Base-by-base conservation (phyloP, 2,329 filamentous ascomycete species). In the Penicillium sp. region DNA sequence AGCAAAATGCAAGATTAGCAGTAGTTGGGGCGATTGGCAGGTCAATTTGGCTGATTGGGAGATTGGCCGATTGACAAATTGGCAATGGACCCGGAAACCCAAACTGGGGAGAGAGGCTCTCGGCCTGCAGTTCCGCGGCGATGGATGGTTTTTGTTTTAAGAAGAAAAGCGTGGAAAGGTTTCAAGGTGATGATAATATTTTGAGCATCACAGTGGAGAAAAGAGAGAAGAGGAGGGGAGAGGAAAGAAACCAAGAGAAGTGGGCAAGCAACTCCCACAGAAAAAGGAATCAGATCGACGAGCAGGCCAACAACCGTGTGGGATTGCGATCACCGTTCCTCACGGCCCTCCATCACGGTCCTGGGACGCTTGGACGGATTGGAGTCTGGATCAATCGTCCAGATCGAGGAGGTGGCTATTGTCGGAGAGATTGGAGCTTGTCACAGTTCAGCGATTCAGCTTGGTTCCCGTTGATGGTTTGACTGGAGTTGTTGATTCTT, bases 231-330 rank as follows among this genome's bases (percentile, higher is more conserved):
- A 17, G 20, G 47, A 48, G 25, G 35, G 45, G 12, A 38, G 54
- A 38, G 54, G 43, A 35, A 57, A 49, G 41, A n/a, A 35, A 28
- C 35, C 15, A 39, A 34, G 39, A 45, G 52, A 47, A 53, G 47
- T 22, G 15, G 14, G 28, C 20, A 14, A 41, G 51, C 31, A 31
- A 31, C 31, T 31, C 31, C 7, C 8, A 31, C 31, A 31, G 15
- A 53, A 52, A 58, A 59, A 45, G 56, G 64, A 69, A 66, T 62
- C 60, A 63, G 68, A 70, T 70, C 68, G 68, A 69, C 66, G 61
- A 52, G 34, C 35, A 11, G 31, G 17, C 15, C 8, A 50, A 20
- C n/a, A 20, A 15, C 11, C 31, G 31, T 2, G 34, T 56, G 52
- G 55, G 52, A 66, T 68, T 68, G 58, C 58, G 65, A 67, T 67